These are phyloP conservation scores for Penstemon barbatus DNA, from an alignment of 257 asterid genomes.

Conservation along the genomic window DNA sequence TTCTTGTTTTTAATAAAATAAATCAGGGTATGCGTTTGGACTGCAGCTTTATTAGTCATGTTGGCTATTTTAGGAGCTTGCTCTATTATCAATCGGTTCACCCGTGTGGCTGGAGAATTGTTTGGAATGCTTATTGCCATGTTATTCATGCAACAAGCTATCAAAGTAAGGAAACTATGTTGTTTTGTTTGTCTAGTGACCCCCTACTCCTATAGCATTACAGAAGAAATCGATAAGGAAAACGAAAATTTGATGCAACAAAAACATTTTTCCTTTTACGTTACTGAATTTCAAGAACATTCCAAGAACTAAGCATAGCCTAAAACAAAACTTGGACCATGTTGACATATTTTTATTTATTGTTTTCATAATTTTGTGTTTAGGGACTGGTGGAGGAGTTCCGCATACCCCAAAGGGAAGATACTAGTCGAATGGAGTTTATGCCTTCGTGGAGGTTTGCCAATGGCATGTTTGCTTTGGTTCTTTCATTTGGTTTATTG, in stretches of 20 bases:
- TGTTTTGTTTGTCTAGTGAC: background rate
- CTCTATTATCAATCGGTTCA: conserved; percentile 90
- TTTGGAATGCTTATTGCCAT: conserved; percentile 95
- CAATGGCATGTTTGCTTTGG: conserved; percentile 86
- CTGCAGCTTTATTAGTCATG: conserved; percentile 74
- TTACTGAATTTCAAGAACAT: too few species aligned
- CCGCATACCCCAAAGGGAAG: conserved; percentile 64
- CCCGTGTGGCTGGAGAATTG: conserved; percentile 91
- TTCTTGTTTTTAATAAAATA: background rate
- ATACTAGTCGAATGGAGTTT: conserved; percentile 43
- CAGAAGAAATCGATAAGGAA: too few species aligned
- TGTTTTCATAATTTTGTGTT: conserved; percentile 6
- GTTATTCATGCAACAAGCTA: conserved; percentile 98
- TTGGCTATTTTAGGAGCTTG: conserved; percentile 87
- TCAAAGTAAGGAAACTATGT: conserved; percentile 45
- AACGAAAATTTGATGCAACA: too few species aligned
- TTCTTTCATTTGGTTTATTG: conserved; percentile 73
- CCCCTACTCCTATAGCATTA: too few species aligned
- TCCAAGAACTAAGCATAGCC: background rate
- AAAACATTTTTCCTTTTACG: too few species aligned
- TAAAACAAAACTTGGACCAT: background rate
- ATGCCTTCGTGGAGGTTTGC: conserved; percentile 87
- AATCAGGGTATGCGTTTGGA: conserved; percentile 96
- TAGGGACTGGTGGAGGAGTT: conserved; percentile 93
- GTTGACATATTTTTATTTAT: background rate